phyloP scores from a whole-genome alignment of 495 filamentous ascomycete species.

The Penicillium riverlandense region DNA sequence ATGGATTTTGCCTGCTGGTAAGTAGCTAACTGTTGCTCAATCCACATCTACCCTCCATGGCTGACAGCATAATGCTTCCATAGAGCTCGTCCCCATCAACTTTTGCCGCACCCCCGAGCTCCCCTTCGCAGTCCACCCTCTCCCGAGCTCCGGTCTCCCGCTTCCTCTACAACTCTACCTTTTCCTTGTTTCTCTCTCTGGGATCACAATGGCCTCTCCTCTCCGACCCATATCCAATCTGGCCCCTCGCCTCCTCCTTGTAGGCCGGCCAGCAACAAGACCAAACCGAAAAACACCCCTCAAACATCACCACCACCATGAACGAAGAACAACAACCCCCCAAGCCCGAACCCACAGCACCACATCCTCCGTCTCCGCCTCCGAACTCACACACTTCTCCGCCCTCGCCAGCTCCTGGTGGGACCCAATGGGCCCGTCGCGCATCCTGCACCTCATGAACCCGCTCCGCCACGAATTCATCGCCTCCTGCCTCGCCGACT shows the following conservation, averaged over 20 bases:
- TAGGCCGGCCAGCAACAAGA: constrained; percentile 2
- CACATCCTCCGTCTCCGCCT: constrained; percentile 68
- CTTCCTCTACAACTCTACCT: too few relatives aligned
- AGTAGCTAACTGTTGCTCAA: neutral
- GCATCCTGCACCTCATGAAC: constrained; percentile 96
- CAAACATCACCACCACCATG: neutral
- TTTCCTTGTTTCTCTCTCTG: too few relatives aligned
- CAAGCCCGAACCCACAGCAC: constrained; percentile 29
- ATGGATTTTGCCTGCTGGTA: constrained; percentile 2
- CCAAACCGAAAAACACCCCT: neutral
- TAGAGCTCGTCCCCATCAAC: too few relatives aligned
- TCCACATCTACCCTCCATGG: too few relatives aligned
- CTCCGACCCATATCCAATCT: constrained; percentile 1
- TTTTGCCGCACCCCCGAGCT: too few relatives aligned
- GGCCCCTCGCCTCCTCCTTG: constrained; percentile 5
- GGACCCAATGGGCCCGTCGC: constrained; percentile 89
- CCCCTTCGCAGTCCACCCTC: too few relatives aligned
- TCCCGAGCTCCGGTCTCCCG: too few relatives aligned
- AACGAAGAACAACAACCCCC: neutral
- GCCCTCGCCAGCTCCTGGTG: constrained; percentile 91
- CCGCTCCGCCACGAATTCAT: constrained; percentile 94
- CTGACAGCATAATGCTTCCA: too few relatives aligned
- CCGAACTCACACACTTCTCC: constrained; percentile 91
- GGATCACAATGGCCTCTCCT: constrained; percentile 10
- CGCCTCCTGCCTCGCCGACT: constrained; percentile 51